Evolutionary conservation across 331 rosid species (phyloP), one percentile per base, ranked within the genome.

Genomic region (Cydonia oblonga): DNA sequence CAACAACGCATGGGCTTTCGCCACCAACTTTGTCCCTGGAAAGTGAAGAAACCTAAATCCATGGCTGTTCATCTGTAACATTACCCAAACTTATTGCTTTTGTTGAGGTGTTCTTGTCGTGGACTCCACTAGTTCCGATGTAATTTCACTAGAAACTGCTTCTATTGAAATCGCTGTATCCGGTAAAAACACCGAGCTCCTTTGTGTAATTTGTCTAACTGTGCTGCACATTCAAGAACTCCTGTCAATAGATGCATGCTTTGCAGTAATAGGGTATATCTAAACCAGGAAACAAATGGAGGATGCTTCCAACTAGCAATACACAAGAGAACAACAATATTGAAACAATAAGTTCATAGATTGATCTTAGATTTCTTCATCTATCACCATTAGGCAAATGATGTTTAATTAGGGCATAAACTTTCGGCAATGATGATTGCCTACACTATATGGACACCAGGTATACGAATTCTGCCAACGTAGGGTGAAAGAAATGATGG

Each of bases 11-110:
- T 91, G 97, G 96, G 97, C 97, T 40, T 93, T 70, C 30, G 96
- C 98, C 57, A 90, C 97, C 69, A 93, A 90, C 95, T 93, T 93
- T 5, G 90, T 85, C 80, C 98, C 97, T 9, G 96, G 96, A 72
- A 91, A 89, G 76, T 90, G 82, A 91, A 74, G 81, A 85, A 66
- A 61, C 72, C 59, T 9, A 35, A 56, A 67, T 26, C 5, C 44
- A 53, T 69, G 71, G 32, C 46, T 54, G 81, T 71, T 30, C 52
- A 72, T 20, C 68, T 70, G 65, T 9, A 56, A 56, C 64, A 33
- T 24, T 54, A 33, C 53, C 54, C 40, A 24, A 51, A 58, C 42
- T 71, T 78, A 78, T 79, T 82, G 78, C 78, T 53, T 57, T 29
- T 33, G 73, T 64, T 68, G 75, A 79, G 71, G 74, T 81, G 77